Evolutionary conservation across 768 basidiomycete species (phyloP).

Genomic region (Tulasnella sp.): DNA sequence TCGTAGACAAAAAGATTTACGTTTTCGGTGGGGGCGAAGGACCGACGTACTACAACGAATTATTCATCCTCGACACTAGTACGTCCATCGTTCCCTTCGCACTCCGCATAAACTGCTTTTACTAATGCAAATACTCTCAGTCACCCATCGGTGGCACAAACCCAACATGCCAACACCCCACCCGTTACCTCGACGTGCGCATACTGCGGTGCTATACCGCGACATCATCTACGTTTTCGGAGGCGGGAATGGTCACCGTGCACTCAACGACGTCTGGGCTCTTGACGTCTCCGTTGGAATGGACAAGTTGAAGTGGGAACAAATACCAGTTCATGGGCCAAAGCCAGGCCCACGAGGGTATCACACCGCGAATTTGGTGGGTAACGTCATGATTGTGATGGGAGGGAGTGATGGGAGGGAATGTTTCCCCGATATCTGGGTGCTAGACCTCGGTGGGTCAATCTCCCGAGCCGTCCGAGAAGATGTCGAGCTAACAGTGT

Average conservation of each 20-base stretch:
- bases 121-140: slow-evolving; percentile 13
- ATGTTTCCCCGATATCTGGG: slow-evolving; percentile 82
- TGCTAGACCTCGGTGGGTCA: slow-evolving; percentile 66
- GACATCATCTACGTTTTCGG: slow-evolving; percentile 78
- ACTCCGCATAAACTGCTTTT: not conserved
- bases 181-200: slow-evolving; percentile 68
- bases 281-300: slow-evolving; percentile 46
- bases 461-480: not conserved
- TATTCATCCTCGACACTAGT: slow-evolving; percentile 73
- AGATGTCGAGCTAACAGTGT: not conserved
- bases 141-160: slow-evolving; percentile 24
- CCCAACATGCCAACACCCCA: slow-evolving; percentile 20
- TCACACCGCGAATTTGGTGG: slow-evolving; percentile 80
- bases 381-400: slow-evolving; percentile 73
- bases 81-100: slow-evolving; percentile 20
- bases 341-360: slow-evolving; percentile 52
- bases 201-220: slow-evolving; percentile 66
- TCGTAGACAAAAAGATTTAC: slow-evolving; percentile 61
- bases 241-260: slow-evolving; percentile 86
- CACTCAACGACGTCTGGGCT: slow-evolving; percentile 84
- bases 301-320: slow-evolving; percentile 44
- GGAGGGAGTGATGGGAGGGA: slow-evolving; percentile 88
- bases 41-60: slow-evolving; percentile 66
- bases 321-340: slow-evolving; percentile 43
- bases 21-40: slow-evolving; percentile 84